These are phyloP conservation scores for Thalassiosira livingstoniorum DNA, from an alignment of 352 stramenopile species.

Conservation along the genomic window DNA sequence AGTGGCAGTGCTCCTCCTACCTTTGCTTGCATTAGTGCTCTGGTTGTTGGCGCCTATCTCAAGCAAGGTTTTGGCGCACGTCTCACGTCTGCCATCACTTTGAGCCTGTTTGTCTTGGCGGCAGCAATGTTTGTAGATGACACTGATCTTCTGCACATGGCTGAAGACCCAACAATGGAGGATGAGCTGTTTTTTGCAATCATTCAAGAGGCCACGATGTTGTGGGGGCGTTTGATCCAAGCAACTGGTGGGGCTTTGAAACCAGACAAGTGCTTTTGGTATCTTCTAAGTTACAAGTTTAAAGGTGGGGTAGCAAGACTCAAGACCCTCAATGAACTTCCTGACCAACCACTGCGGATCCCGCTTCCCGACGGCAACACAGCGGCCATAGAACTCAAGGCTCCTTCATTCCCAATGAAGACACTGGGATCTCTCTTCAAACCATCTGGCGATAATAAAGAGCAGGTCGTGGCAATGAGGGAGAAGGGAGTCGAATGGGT, in stretches of 20 bases:
- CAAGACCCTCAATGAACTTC: not conserved
- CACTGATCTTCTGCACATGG: constrained; percentile 15
- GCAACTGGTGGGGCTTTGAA: constrained; percentile 30
- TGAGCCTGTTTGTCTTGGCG: constrained; percentile 15
- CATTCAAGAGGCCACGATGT: constrained; percentile 2
- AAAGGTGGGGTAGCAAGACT: constrained; percentile 1
- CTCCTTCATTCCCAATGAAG: not conserved
- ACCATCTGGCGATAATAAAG: not conserved
- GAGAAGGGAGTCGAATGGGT: constrained; percentile 8
- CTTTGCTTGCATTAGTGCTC: constrained; percentile 14
- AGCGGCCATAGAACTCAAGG: not conserved
- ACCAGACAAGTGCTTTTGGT: constrained; percentile 24
- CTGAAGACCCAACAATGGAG: too few species aligned
- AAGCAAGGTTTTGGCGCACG: not conserved
- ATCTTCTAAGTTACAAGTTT: constrained; percentile 30
- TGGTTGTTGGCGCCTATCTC: constrained; percentile 19
- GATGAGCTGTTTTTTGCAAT: constrained; percentile 17
- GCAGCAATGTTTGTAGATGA: constrained; percentile 24
- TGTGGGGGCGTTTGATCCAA: constrained; percentile 8
- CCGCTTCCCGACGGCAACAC: not conserved
- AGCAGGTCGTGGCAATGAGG: constrained; percentile 9
- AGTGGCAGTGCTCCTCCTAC: constrained; percentile 8
- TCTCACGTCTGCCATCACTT: not conserved
- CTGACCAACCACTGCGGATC: not conserved
- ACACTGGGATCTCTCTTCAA: constrained; percentile 11